phyloP scores from a whole-genome alignment of 352 stramenopile genomes.

The Phytophthora litchii region DNA sequence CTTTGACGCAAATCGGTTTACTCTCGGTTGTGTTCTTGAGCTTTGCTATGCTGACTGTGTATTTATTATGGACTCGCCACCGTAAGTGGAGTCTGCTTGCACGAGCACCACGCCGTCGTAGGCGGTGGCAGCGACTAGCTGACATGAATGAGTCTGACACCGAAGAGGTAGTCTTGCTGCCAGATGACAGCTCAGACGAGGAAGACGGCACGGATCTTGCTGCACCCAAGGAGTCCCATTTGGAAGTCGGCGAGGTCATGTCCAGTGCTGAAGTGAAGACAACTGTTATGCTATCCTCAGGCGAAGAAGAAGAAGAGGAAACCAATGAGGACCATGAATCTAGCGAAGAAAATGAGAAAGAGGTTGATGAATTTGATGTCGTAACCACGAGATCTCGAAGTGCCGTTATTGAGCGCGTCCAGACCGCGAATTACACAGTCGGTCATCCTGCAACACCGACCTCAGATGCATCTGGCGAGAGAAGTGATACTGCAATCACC shows the following conservation, averaged over 20 bases:
- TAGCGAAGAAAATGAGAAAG: slow-evolving; percentile 16
- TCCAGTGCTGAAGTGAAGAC: slow-evolving; percentile 13
- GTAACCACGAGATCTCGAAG: slow-evolving; percentile 1
- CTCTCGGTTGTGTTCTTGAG: slow-evolving; percentile 29
- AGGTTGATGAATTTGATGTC: not conserved
- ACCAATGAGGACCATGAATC: slow-evolving; percentile 5
- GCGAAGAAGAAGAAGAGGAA: slow-evolving; percentile 16
- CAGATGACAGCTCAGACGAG: slow-evolving; percentile 32
- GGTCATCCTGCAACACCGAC: slow-evolving; percentile 12
- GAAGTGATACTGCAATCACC: not conserved
- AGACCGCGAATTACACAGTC: slow-evolving; percentile 8
- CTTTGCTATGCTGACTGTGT: slow-evolving; percentile 28
- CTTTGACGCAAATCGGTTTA: slow-evolving; percentile 26
- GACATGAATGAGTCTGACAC: slow-evolving; percentile 33
- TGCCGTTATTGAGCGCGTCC: slow-evolving; percentile 7
- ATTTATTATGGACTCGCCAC: slow-evolving; percentile 31
- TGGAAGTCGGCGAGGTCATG: slow-evolving; percentile 16
- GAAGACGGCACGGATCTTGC: slow-evolving; percentile 7
- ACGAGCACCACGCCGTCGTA: slow-evolving; percentile 20
- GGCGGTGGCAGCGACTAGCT: slow-evolving; percentile 36
- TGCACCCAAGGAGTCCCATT: slow-evolving; percentile 11
- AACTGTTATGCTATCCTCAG: slow-evolving; percentile 6
- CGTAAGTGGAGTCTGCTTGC: slow-evolving; percentile 25
- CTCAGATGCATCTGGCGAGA: slow-evolving; percentile 14
- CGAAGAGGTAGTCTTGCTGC: slow-evolving; percentile 54